Base-by-base conservation (phyloP, 1,284 basidiomycete genomes). In the Rhodotorula sp. region DNA sequence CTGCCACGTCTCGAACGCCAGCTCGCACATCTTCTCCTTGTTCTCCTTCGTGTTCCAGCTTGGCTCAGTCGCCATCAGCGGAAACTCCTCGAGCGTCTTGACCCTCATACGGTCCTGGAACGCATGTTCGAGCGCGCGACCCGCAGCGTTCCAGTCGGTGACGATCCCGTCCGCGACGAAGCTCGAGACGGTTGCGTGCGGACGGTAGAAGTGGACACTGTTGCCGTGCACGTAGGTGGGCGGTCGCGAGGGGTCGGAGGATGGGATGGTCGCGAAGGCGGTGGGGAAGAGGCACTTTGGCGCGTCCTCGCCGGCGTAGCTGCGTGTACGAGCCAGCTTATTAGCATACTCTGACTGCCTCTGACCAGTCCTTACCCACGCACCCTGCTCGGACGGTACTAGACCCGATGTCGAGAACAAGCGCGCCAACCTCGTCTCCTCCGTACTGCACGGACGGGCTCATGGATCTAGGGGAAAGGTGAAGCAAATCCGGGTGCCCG, bases 1-100 rank as follows among this genome's bases (percentile, higher is more conserved):
- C 62, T 91, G 84, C 77, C 97, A 94, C 71, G 94, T 90, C 81
- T 99, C 96, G 79, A 99, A 99, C 82, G 95, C 92, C 67, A 99
- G 89, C 82, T 99, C 92, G 20, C 92, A 90, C 88, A 98, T 90
- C 60, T 88, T 85, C 82, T 98, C 94, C 59, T 95, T 84, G 77
- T 94, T 92, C 29, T 88, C 88, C 39, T 88, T 84, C 0, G 92
- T 91, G 79, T 97, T 98, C 94, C 95, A 99, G 8, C 94, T 89
- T 2, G 94, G 90, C 80, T 99, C 96, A 1, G 96, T 98, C 30
- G 95, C 86, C 63, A 99, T 86, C 48, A 98, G 81, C 2, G 96
- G 96, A 78, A 97, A 94, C 77, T 98, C 92, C 13, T 87, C 82
- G 29, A 81, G 68, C n/a, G 59, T 67, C 17, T 57, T 56, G 34